A percentile compares a stretch with the other conserved stretches of the same genome.
Evolutionary conservation across 805 yeast species (phyloP).

Genomic region (Yarrowia sp.): DNA sequence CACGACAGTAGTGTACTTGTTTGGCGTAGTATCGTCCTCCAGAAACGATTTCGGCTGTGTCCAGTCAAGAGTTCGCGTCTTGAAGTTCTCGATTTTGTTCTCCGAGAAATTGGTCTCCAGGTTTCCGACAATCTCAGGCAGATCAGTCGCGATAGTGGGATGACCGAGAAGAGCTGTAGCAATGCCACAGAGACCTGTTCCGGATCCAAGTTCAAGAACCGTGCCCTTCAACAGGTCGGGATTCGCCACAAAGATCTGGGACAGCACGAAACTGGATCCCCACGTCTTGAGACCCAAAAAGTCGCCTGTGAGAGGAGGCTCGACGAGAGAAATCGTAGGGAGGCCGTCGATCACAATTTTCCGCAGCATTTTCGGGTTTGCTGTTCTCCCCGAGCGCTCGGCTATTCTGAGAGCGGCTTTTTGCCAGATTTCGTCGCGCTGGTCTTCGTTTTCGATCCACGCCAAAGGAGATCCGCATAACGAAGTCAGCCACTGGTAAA

Average conservation of each 20-base stretch:
- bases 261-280: slow-evolving; percentile 83
- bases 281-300: slow-evolving; percentile 90
- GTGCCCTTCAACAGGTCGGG: slow-evolving; percentile 33
- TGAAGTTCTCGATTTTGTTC: slow-evolving; percentile 43
- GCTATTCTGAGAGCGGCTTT: slow-evolving; percentile 65
- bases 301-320: slow-evolving; percentile 85
- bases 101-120: slow-evolving; percentile 54
- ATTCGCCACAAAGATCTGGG: slow-evolving; percentile 47
- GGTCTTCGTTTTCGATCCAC: slow-evolving; percentile 45
- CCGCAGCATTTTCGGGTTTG: slow-evolving; percentile 69
- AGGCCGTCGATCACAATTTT: slow-evolving; percentile 49
- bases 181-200: slow-evolving; percentile 90
- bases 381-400: slow-evolving; percentile 81
- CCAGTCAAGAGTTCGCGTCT: slow-evolving; percentile 74
- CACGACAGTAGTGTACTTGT: slow-evolving; percentile 56
- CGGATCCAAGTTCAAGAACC: slow-evolving; percentile 77
- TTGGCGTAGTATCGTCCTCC: slow-evolving; percentile 34
- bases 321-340: slow-evolving; percentile 48
- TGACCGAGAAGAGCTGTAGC: slow-evolving; percentile 56
- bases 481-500: slow-evolving; percentile 39
- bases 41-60: slow-evolving; percentile 46
- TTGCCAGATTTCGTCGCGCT: slow-evolving; percentile 45
- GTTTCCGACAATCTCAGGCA: slow-evolving; percentile 74
- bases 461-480: slow-evolving; percentile 40
- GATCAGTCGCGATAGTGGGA: slow-evolving; percentile 59